Evolutionary conservation across 305 asterid genomes (phyloP), one percentile per base, ranked within the genome.

Genomic region (Solanum chacoense): DNA sequence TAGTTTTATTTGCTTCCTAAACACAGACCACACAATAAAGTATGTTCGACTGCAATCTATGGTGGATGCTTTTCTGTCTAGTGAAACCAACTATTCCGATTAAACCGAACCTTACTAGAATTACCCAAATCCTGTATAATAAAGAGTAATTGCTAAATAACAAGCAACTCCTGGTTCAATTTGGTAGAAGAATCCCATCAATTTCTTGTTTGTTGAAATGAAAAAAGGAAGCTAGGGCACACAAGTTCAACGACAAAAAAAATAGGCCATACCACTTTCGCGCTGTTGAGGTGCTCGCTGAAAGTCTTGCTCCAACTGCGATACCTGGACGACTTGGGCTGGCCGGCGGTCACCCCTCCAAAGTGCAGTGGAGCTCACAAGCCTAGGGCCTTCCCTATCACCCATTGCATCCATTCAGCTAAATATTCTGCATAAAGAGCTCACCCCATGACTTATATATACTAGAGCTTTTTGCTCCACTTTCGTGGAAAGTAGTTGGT

Each of bases 301-400:
- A 85, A 96, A 94, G 87, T 97, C 98, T 89, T 97, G 99, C 92
- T 96, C 98, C 42, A 97, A 94, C 88, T 96, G 98, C 28, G 96
- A 93, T 86, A 97, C 45, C 59, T 22, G 28, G 28, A 20, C 71
- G 12, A 63, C 0, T 63, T 63, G 28, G 28, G 26, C 71, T 59
- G 71, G 71, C 71, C 71, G 28, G 28, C 71, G 28, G 12, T 59
- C 28, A 59, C 71, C 71, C 26, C 28, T 59, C 71, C 71, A 59
- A 22, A 22, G 28, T 22, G 71, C 71, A 59, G 26, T 59, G 26
- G 28, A 63, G 6, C 28, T 63, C 28, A 22, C 71, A 22, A 9
- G 26, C 28, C 28, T 63, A 22, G 11, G 26, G 71, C 26, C 71
- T 59, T 59, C 71, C 2, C 24, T 59, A 59, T 63, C 71, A 63